A percentile compares a stretch with the other conserved stretches of the same genome.
Evolutionary conservation across 169 alveolate genomes (phyloP).

Genomic region (Blepharisma undulans): DNA sequence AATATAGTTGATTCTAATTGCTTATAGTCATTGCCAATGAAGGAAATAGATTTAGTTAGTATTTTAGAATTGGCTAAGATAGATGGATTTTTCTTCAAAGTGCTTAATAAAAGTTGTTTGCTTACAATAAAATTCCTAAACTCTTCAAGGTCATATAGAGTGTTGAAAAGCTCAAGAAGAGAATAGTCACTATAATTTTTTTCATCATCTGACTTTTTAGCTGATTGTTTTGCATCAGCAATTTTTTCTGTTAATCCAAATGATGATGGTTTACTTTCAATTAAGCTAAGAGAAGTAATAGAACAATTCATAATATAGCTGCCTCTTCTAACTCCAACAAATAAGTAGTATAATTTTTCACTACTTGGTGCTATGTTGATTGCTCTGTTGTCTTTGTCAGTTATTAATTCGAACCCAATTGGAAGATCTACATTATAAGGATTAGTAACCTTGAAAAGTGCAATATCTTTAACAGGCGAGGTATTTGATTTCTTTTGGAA

Average conservation of each 20-base stretch:
- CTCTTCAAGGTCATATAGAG: background rate
- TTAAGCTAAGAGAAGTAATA: background rate
- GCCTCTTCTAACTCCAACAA: background rate
- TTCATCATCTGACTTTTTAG: background rate
- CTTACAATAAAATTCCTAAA: background rate
- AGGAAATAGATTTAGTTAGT: background rate
- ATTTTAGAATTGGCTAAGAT: background rate
- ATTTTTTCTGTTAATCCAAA: conserved; percentile 23
- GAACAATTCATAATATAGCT: background rate
- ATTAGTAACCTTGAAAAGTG: background rate
- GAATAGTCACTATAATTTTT: background rate
- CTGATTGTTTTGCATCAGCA: background rate
- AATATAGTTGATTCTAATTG: too few species aligned
- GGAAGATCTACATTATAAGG: background rate
- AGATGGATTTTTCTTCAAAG: background rate
- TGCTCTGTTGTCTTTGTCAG: conserved; percentile 13
- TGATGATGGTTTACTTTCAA: background rate
- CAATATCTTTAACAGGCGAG: background rate
- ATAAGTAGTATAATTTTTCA: background rate
- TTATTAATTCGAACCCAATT: background rate
- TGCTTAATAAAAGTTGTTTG: background rate
- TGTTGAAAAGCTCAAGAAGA: background rate
- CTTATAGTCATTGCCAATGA: background rate
- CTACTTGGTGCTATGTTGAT: conserved; percentile 29
- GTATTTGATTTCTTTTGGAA: background rate